These are phyloP conservation scores for Gremmenia infestans DNA, from an alignment of 2,329 filamentous ascomycete species.

Conservation along the genomic window DNA sequence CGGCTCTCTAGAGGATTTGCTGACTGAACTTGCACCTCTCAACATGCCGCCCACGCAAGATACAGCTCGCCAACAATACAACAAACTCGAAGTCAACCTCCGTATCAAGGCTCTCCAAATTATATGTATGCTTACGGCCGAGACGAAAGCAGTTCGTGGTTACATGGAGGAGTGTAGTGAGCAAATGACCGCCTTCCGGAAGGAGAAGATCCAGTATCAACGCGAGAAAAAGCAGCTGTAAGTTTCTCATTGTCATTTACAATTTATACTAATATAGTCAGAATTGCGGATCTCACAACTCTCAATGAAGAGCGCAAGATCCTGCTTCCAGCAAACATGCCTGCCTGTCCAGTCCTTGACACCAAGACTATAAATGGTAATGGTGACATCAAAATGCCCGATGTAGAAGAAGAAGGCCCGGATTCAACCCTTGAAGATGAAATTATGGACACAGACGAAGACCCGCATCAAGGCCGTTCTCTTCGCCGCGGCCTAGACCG, in stretches of 20 bases:
- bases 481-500: slow-evolving; percentile 62
- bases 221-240: slow-evolving; percentile 65
- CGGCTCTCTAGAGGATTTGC: slow-evolving; percentile 69
- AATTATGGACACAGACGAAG: slow-evolving; percentile 65
- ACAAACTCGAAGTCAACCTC: slow-evolving; percentile 73
- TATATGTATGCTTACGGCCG: slow-evolving; percentile 77
- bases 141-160: slow-evolving; percentile 78
- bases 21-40: slow-evolving; percentile 75
- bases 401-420: slow-evolving; percentile 58
- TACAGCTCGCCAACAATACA: slow-evolving; percentile 68
- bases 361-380: slow-evolving; percentile 34
- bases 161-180: slow-evolving; percentile 91
- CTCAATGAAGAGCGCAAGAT: slow-evolving; percentile 71
- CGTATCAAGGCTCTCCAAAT: slow-evolving; percentile 78
- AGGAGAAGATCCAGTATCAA: slow-evolving; percentile 92
- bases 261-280: slow-evolving; percentile 35
- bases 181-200: slow-evolving; percentile 90
- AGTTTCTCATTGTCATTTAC: slow-evolving; percentile 30
- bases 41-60: slow-evolving; percentile 70
- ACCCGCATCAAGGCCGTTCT: slow-evolving; percentile 50
- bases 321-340: slow-evolving; percentile 66
- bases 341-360: slow-evolving; percentile 54
- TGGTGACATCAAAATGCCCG: slow-evolving; percentile 57
- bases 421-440: slow-evolving; percentile 49
- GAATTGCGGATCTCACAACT: slow-evolving; percentile 64